Conservation (phyloP, 202 grass and related monocot species). For the Cymbopogon flexuosus region DNA sequence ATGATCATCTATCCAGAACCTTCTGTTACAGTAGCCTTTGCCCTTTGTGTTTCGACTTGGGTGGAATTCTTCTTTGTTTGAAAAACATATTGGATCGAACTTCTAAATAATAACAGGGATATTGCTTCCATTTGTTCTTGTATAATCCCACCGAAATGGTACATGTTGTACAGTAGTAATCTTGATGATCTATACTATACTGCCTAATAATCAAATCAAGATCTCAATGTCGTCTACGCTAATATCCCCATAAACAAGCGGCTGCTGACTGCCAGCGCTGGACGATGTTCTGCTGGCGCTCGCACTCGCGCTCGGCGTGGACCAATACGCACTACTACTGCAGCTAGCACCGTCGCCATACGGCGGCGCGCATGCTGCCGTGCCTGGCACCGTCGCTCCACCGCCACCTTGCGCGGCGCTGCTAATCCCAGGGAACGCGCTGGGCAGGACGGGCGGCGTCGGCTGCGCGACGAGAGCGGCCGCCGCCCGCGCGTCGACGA, state of each 20-base stretch:
- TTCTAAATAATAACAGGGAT: neutral
- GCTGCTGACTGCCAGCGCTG: conserved; percentile 2
- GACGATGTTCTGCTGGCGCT: neutral
- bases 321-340: neutral
- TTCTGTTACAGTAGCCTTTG: neutral
- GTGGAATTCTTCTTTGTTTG: neutral
- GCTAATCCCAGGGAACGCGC: neutral
- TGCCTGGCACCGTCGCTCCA: neutral
- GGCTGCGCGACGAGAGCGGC: no score
- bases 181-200: neutral
- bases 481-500: conserved; percentile 19
- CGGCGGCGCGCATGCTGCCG: neutral
- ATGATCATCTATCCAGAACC: neutral
- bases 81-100: neutral
- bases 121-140: neutral
- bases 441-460: neutral
- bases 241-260: conserved; percentile 40
- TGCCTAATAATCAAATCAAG: conserved; percentile 9
- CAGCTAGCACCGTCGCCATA: neutral
- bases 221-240: conserved; percentile 54
- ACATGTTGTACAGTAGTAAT: neutral
- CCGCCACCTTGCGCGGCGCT: neutral
- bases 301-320: neutral
- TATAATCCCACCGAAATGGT: neutral
- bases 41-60: no score